Evolutionary conservation across 495 filamentous ascomycete genomes (phyloP), one percentile per base, ranked within the genome.

Genomic region (Xanthoparmelia taractica): DNA sequence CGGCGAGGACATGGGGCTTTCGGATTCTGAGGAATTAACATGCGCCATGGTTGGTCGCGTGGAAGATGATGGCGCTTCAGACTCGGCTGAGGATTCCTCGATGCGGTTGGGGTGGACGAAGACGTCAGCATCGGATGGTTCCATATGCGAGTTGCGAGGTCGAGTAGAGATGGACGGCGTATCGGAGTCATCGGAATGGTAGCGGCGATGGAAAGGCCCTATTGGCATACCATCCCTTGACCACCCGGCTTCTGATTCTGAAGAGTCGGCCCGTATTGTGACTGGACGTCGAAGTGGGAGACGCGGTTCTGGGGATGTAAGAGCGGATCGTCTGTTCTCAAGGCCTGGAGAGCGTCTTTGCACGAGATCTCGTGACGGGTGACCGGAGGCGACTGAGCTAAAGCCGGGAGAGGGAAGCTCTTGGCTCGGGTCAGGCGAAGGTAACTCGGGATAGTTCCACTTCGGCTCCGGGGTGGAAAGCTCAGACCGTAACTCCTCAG

Each of bases 391-490:
- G n/a, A 41, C 13, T 13, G 37, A 47, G 38, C 57, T 58, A 17
- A 67, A 41, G 50, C 38, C 37, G 23, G 65, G 65, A 5, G 65
- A 66, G 12, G 65, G 43, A n/a, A 67, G 58, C 48, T 67, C 65
- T 17, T 63, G 60, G 41, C 65, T 67, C 57, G 65, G 65, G 43
- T 67, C 65, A 27, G 65, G 65, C 37, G 57, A 64, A 6, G 65
- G 65, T 5, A 67, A 54, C 34, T 67, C 65, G 15, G 45, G 45
- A 37, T 63, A 45, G 27, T 45, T 50, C 25, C 43, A 58, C 15
- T 57, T 45, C 23, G 61, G 65, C 40, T 67, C 65, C 2, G 65
- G 65, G 2, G 65, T 64, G 1, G 65, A 67, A 41, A 67, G 65
- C 37, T 67, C 65, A 23, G 61, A 64, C 23, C 65, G 65, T 36